A percentile compares a stretch with the other conserved stretches of the same genome.
Evolutionary conservation across 208 protist genomes (phyloP).

Genomic region (Leishmania guyanensis): DNA sequence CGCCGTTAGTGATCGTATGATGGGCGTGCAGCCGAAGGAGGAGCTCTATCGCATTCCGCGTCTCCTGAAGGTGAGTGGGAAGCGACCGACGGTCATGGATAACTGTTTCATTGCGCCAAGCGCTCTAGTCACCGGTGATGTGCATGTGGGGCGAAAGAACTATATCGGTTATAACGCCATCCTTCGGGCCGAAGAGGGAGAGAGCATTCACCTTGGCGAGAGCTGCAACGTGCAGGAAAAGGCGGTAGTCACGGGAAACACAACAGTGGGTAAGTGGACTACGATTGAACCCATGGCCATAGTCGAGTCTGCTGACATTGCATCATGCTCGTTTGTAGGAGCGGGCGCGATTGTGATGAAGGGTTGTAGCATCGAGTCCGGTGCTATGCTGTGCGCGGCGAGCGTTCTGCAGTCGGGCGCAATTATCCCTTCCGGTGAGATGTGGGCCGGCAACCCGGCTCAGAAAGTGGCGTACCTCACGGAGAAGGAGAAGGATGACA

Average conservation of each 20-base stretch:
- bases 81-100: slow-evolving; percentile 81
- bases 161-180: slow-evolving; percentile 92
- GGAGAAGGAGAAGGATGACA: slow-evolving; percentile 86
- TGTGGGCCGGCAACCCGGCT: slow-evolving; percentile 92
- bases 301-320: slow-evolving; percentile 84
- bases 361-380: slow-evolving; percentile 81
- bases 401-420: slow-evolving; percentile 87
- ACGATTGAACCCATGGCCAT: slow-evolving; percentile 92
- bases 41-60: slow-evolving; percentile 78
- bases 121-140: slow-evolving; percentile 82
- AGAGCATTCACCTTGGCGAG: slow-evolving; percentile 87
- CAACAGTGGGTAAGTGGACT: slow-evolving; percentile 85
- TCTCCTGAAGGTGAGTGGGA: slow-evolving; percentile 71
- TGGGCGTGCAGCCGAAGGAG: slow-evolving; percentile 82
- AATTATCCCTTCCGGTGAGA: slow-evolving; percentile 90
- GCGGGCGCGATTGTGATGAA: slow-evolving; percentile 86
- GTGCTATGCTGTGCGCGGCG: slow-evolving; percentile 85
- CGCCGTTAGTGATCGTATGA: slow-evolving; percentile 58
- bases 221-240: slow-evolving; percentile 92
- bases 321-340: slow-evolving; percentile 90
- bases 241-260: slow-evolving; percentile 83
- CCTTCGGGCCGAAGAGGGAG: slow-evolving; percentile 77
- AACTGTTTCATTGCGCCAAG: slow-evolving; percentile 91
- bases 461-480: slow-evolving; percentile 87
- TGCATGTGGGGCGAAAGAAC: slow-evolving; percentile 87